Evolutionary conservation across 257 asterid genomes (phyloP).

Genomic region (Linaria vulgaris): DNA sequence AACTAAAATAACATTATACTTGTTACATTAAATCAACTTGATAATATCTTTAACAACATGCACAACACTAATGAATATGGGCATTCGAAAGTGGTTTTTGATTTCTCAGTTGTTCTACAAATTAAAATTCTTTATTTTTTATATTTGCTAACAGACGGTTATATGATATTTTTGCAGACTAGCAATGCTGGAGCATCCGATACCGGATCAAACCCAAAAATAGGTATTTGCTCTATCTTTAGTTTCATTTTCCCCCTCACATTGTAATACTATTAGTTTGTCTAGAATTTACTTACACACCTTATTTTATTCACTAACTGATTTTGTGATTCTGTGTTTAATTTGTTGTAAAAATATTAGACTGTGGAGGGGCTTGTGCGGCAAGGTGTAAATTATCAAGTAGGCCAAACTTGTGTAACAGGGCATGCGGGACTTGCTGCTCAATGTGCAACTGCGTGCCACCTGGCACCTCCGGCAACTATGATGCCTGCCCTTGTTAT

Average conservation of each 20-base stretch:
- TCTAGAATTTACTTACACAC: no score
- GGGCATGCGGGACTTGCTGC: slow-evolving; percentile 78
- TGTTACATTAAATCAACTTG: no score
- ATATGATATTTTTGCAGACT: slow-evolving; percentile 40
- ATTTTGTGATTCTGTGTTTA: no score
- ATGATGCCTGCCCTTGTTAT: slow-evolving; percentile 57
- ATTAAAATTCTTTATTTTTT: no score
- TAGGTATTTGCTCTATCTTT: slow-evolving; percentile 33
- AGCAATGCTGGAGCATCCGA: slow-evolving; percentile 30
- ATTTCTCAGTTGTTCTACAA: no score
- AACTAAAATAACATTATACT: no score
- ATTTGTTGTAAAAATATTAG: no score
- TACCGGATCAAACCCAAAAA: slow-evolving; percentile 22
- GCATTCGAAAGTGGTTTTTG: no score
- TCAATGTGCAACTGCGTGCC: slow-evolving; percentile 63
- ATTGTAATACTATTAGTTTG: neutral
- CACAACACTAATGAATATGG: no score
- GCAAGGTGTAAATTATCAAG: slow-evolving; percentile 49
- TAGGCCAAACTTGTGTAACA: slow-evolving; percentile 57
- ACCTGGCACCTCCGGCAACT: slow-evolving; percentile 64
- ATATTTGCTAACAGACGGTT: neutral
- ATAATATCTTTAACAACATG: no score
- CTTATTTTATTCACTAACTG: no score
- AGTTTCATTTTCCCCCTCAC: no score
- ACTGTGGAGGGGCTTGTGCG: slow-evolving; percentile 56